Base-by-base conservation (phyloP, 2,329 filamentous ascomycete species). In the Lecanosticta acicola region DNA sequence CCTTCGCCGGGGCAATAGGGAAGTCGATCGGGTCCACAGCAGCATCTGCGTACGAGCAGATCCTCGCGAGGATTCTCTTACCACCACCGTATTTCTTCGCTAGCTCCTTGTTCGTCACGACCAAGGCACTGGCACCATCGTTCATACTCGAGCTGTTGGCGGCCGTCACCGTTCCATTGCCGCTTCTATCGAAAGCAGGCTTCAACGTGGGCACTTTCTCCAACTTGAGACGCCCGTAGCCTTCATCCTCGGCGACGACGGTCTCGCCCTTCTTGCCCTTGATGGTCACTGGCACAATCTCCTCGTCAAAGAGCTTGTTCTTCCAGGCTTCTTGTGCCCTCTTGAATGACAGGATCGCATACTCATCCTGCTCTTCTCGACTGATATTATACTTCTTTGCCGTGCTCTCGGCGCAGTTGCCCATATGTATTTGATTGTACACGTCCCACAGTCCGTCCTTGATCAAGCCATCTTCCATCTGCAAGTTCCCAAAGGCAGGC, bases 391-490 rank as follows among this genome's bases (percentile, higher is more conserved):
- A 79, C 59, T 90, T 91, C 75, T 94, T 95, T 39, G 87, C 93
- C 1, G 91, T 96, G 57, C 84, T 87, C 72, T 98, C 93, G 13
- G 90, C 90, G 65, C 93, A 98, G 59, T 93, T 89, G 35, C 93
- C 93, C 93, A 98, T 98, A 70, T 97, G 93, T 62, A 96, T 85
- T 65, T 95, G 80, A 66, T 94, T 89, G 69, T 96, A 98, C 11
- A 95, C 91, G 65, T 98, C 93, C 74, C 88, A 95, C 50, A 98
- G 71, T 0, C 93, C 93, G 62, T 98, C 93, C 68, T 93, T 93
- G 64, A 97, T 85, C 59, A 98, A 71, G 0, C 91, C 93, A 62
- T 98, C 93, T 67, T 94, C 85, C 68, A 95, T 73, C 68, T 85
- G 85, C 57, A 93, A 75, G 60, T 95, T 81, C 26, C 93, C 93